Evolutionary conservation across 805 yeast species (phyloP).

Genomic region (Yamadazyma endophytica): DNA sequence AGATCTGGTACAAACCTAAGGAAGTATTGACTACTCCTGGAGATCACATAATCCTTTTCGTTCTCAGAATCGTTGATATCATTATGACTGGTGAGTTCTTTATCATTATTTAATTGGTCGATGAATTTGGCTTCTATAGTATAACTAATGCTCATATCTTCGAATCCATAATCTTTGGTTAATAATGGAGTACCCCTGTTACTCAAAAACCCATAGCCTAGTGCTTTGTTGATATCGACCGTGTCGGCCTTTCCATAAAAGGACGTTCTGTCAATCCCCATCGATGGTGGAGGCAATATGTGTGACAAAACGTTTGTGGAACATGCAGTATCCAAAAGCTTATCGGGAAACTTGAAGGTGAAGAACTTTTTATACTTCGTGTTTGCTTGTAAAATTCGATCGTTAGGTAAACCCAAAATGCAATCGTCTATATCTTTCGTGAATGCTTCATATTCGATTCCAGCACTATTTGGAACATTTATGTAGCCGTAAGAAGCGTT

Average conservation of each 20-base stretch:
- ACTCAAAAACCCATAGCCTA: conserved; percentile 56
- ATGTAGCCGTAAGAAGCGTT: conserved; percentile 52
- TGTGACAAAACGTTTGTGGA: conserved; percentile 39
- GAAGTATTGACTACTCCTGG: conserved; percentile 32
- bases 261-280: conserved; percentile 37
- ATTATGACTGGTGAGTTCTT: conserved; percentile 24
- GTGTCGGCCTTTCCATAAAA: conserved; percentile 30
- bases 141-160: conserved; percentile 45
- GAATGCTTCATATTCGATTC: conserved; percentile 41
- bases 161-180: conserved; percentile 43
- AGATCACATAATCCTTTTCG: conserved; percentile 31
- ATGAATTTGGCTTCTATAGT: conserved; percentile 53
- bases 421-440: conserved; percentile 46
- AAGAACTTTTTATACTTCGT: conserved; percentile 54
- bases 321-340: conserved; percentile 50
- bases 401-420: conserved; percentile 46
- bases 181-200: conserved; percentile 50
- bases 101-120: conserved; percentile 35
- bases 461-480: conserved; percentile 50
- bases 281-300: conserved; percentile 39
- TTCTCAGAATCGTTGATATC: conserved; percentile 35
- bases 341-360: conserved; percentile 54
- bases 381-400: conserved; percentile 45
- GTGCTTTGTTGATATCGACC: conserved; percentile 31
- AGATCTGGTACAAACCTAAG: conserved; percentile 38